Base-by-base conservation (phyloP, 169 alveolate species). In the Cryptosporidium baileyi region DNA sequence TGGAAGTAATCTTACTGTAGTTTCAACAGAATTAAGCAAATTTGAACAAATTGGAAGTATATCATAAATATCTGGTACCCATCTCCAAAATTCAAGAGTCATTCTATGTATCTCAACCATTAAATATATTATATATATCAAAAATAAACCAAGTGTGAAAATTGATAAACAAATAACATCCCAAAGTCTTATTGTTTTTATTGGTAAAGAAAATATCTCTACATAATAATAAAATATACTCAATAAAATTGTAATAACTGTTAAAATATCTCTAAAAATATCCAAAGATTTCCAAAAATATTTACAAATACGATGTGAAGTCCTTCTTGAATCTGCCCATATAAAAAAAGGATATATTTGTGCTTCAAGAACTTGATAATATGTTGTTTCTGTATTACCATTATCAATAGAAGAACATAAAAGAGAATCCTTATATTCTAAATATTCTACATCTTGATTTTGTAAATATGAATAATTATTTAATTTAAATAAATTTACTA, bases 31-130 rank as follows among this genome's bases (percentile, higher is more conserved):
- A 24, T 59, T 40, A n/a, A 74, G 44, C 3, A 74, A 44, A 26
- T 74, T 74, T 52, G 85, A 74, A n/a, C 85, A 74, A 3, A 74
- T 74, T 7, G 85, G 85, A 15, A 74, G 67, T 9, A 74, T 57
- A 19, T 74, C 85, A 43, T 54, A 74, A n/a, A 74, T 60, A 22
- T 74, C 85, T 3, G 85, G 85, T 1, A 74, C 85, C 85, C 85
- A 74, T 15, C 54, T 51, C 85, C 85, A 74, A 43, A 51, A 74
- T 41, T 74, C 85, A 34, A 74, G 13, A 52, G 65, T 74, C 22
- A 52, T 22, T 7, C 26, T 74, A 22, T 74, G 67, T 9, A 74
- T 57, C 11, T 57, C 60, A n/a, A 74, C 74, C 85, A 74, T 74
- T 8, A 74, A 15, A 26, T 74, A 24, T 43, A 74, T 74, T 9